Percentiles rank a stretch among this genome's conserved stretches.
Evolutionary conservation across 2,329 filamentous ascomycete genomes (phyloP).

Genomic region (Arthrobotrys conoides): DNA sequence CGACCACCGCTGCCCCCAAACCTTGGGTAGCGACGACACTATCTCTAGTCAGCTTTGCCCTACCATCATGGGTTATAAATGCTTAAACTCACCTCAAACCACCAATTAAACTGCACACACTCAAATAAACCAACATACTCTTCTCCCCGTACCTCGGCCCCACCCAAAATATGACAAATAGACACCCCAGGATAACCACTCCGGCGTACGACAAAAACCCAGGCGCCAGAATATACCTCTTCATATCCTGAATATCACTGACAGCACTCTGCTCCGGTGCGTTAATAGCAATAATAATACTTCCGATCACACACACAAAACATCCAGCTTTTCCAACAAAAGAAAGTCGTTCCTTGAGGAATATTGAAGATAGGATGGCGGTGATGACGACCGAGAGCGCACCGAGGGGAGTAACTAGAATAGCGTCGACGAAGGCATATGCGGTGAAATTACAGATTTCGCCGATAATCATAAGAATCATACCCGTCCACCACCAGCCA

Average conservation of each 20-base stretch:
- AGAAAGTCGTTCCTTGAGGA: constrained; percentile 93
- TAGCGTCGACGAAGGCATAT: constrained; percentile 96
- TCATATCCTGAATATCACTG: constrained; percentile 90
- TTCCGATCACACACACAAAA: constrained; percentile 93
- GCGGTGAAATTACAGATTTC: constrained; percentile 98
- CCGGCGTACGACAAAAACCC: constrained; percentile 89
- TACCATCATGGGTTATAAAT: background rate
- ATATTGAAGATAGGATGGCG: constrained; percentile 90
- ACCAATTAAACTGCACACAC: constrained; percentile 94
- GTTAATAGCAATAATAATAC: constrained; percentile 93
- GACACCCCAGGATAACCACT: constrained; percentile 81
- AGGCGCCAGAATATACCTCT: constrained; percentile 85
- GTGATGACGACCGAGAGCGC: constrained; percentile 93
- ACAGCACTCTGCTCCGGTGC: constrained; percentile 89
- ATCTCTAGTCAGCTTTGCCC: constrained; percentile 12
- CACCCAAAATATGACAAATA: constrained; percentile 81
- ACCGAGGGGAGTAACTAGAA: constrained; percentile 91
- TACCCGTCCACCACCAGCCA: constrained; percentile 92
- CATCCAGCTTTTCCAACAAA: constrained; percentile 97
- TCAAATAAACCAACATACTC: constrained; percentile 97
- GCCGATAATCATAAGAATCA: constrained; percentile 96
- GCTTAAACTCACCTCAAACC: constrained; percentile 74
- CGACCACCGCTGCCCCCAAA: constrained; percentile 88
- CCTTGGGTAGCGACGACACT: constrained; percentile 94
- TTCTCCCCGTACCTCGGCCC: constrained; percentile 93